phyloP scores from a whole-genome alignment of 1,284 basidiomycete species.

The Exobasidium cylindrosporum region DNA sequence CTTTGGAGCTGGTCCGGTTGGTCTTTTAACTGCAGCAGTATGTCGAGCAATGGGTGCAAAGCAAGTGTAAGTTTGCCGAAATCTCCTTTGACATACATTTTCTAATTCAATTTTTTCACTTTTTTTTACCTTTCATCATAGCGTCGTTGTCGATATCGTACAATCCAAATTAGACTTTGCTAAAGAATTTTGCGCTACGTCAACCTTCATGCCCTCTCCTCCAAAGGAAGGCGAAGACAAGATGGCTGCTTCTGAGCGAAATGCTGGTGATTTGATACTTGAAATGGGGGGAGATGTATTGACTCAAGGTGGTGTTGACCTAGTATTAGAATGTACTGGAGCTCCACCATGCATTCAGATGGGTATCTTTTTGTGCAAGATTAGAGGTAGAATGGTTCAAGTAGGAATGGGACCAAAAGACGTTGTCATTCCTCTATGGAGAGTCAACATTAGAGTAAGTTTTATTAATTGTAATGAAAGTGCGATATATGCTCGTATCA shows the following conservation, averaged over 20 bases:
- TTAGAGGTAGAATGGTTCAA: constrained; percentile 45
- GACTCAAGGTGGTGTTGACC: constrained; percentile 61
- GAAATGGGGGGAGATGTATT: constrained; percentile 58
- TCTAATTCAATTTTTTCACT: neutral
- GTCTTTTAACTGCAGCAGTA: constrained; percentile 85
- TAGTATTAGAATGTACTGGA: constrained; percentile 65
- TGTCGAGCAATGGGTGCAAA: constrained; percentile 67
- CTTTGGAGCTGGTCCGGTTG: constrained; percentile 86
- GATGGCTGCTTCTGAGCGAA: constrained; percentile 58
- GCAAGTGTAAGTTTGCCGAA: constrained; percentile 60
- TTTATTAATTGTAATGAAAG: neutral
- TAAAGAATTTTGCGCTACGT: constrained; percentile 79
- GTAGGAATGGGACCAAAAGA: constrained; percentile 61
- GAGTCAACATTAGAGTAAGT: constrained; percentile 55
- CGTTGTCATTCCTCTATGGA: constrained; percentile 54
- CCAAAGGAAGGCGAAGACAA: constrained; percentile 41
- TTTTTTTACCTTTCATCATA: no score
- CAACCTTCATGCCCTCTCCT: constrained; percentile 66
- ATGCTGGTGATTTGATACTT: constrained; percentile 58
- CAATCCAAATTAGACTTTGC: constrained; percentile 80
- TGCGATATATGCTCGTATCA: constrained; percentile 1
- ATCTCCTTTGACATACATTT: constrained; percentile 3
- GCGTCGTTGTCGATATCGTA: constrained; percentile 66
- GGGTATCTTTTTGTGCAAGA: constrained; percentile 36
- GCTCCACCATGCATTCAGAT: constrained; percentile 53